Percentiles rank a stretch among this genome's conserved stretches.
phyloP scores from a whole-genome alignment of 306 rosid species.

The Coriaria nepalensis region DNA sequence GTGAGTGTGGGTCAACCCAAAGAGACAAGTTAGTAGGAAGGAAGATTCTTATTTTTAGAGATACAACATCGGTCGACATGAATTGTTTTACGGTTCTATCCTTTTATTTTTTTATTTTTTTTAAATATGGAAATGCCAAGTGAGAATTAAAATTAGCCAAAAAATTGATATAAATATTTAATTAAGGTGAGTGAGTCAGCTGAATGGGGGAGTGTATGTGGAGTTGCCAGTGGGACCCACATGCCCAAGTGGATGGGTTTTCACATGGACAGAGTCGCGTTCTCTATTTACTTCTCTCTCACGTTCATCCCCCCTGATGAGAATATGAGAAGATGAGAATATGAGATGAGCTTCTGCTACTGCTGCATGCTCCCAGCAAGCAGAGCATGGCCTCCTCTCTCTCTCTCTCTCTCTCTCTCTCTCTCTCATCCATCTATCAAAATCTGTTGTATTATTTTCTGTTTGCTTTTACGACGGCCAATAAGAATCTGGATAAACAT shows the following conservation, averaged over 20 bases:
- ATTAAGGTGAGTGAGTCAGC: no score
- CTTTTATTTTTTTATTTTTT: no score
- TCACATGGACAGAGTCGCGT: slow-evolving; percentile 76
- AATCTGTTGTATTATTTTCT: slow-evolving; percentile 9
- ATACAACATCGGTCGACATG: no score
- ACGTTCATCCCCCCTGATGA: slow-evolving; percentile 91
- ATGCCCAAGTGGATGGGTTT: slow-evolving; percentile 63
- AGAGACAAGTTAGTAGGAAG: no score
- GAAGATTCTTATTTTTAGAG: no score
- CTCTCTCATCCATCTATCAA: neutral
- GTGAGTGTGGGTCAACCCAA: no score
- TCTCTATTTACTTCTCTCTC: slow-evolving; percentile 12
- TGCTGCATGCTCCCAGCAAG: slow-evolving; percentile 13
- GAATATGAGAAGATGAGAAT: no score
- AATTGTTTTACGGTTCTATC: no score
- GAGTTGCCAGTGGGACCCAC: slow-evolving; percentile 49
- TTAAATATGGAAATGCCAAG: no score
- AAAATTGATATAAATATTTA: no score
- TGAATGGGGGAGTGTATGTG: slow-evolving; percentile 54
- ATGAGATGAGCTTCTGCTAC: slow-evolving; percentile 20
- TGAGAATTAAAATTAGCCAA: no score
- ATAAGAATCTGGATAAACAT: neutral
- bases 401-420: neutral
- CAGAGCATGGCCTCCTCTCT: neutral
- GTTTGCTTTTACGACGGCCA: slow-evolving; percentile 7